Evolutionary conservation across 202 grass and related monocot species (phyloP), one percentile per base, ranked within the genome.

Genomic region (Carex sylvatica): DNA sequence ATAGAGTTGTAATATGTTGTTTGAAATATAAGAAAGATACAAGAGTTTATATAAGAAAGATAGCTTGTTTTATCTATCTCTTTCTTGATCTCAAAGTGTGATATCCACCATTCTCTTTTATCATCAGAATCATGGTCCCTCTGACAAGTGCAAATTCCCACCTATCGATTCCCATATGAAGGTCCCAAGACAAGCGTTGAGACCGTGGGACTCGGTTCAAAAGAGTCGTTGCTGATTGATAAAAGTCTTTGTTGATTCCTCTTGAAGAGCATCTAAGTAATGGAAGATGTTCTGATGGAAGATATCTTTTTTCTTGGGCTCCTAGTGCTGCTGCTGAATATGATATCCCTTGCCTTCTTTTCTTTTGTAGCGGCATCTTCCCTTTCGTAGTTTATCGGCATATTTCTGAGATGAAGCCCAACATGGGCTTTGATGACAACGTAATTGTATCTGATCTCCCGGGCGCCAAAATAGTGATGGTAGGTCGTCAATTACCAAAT

Each of bases 251-350:
- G 14, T 51, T 20, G 53, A 85, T 91, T 61, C 85, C 82, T 5
- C 53, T 40, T 24, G 84, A 76, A 47, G 65, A 79, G 61, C 81
- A 88, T 80, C 14, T 93, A 33, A 14, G 24, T 3, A 66, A 70
- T 35, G 78, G 76, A 78, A 9, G 88, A 92, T 62, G 82, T 61
- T 46, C 81, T 89, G 42, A 79, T 97, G 22, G 7, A 79, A 7
- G 91, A 89, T 74, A 51, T 51, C 84, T 87, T 82, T 97, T 88
- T 86, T 2, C 59, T 2, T 97, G 93, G 90, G 66, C 81, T 15
- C n/a, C 4, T 18, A 63, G 26, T 26, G 26, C 78, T 49, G 38
- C 73, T 11, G 85, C 83, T 3, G 83, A 80, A 65, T 66, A 78
- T 52, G 80, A 79, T 55, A 80, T 91, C 19, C 91, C 90, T 26